Percentiles rank a stretch among this genome's conserved stretches.
Conservation (phyloP, 2,329 filamentous ascomycete genomes). For the Verticillium isaacii region DNA sequence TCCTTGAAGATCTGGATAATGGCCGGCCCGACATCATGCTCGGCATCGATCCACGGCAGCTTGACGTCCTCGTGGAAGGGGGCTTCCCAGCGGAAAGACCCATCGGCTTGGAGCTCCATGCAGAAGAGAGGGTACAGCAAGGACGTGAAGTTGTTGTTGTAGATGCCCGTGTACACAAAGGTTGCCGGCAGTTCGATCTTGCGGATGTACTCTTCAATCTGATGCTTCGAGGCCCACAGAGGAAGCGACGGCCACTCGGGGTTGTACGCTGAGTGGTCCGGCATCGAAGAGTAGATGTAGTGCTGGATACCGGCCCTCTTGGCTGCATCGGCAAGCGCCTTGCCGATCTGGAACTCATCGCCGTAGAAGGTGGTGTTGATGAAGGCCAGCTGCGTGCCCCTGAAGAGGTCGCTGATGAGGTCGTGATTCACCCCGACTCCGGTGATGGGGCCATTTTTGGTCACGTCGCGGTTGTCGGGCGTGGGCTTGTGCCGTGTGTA, state of each 20-base stretch:
- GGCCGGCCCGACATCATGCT: constrained; percentile 91
- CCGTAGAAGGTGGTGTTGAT: constrained; percentile 98
- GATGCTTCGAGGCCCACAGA: constrained; percentile 88
- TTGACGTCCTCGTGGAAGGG: constrained; percentile 88
- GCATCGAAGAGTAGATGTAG: constrained; percentile 96
- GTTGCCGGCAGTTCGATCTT: constrained; percentile 79
- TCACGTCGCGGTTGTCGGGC: constrained; percentile 56
- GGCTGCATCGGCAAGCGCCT: constrained; percentile 82
- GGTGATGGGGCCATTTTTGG: constrained; percentile 58
- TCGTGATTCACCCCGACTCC: constrained; percentile 65
- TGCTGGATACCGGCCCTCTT: constrained; percentile 81
- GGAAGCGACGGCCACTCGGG: constrained; percentile 76
- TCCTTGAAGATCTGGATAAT: constrained; percentile 95
- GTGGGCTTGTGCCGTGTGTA: constrained; percentile 51
- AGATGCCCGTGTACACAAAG: constrained; percentile 94
- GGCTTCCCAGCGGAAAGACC: constrained; percentile 86
- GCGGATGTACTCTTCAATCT: constrained; percentile 85
- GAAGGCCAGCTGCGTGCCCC: constrained; percentile 82
- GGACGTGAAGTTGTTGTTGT: constrained; percentile 98
- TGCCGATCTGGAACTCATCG: constrained; percentile 86
- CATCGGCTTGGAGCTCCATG: constrained; percentile 82
- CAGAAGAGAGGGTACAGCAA: constrained; percentile 90
- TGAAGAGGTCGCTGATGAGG: constrained; percentile 74
- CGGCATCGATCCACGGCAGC: constrained; percentile 91
- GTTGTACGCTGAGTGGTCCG: constrained; percentile 81